phyloP scores from a whole-genome alignment of 768 basidiomycete genomes.

The Pulveroboletus sp. region DNA sequence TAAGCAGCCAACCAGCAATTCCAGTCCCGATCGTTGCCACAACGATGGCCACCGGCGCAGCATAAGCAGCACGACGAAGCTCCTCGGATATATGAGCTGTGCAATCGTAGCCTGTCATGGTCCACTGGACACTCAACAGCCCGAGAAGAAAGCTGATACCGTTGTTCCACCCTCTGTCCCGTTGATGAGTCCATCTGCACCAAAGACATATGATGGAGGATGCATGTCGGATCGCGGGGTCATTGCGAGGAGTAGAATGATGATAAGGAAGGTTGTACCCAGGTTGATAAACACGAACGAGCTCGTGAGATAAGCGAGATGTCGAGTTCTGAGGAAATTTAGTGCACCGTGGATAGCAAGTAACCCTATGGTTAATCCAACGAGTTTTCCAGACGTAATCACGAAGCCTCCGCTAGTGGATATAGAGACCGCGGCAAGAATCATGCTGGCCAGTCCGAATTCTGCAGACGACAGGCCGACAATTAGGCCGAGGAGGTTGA shows the following conservation, averaged over 20 bases:
- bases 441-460: conserved; percentile 35
- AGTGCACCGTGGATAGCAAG: conserved; percentile 39
- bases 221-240: conserved; percentile 52
- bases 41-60: conserved; percentile 42
- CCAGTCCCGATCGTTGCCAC: conserved; percentile 43
- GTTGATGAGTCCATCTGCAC: conserved; percentile 37
- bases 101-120: conserved; percentile 35
- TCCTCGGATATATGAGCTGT: conserved; percentile 37
- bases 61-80: conserved; percentile 48
- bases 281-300: conserved; percentile 45
- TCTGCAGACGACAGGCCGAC: conserved; percentile 32
- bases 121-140: conserved; percentile 45
- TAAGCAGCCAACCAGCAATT: conserved; percentile 59
- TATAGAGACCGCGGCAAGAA: conserved; percentile 26
- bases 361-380: conserved; percentile 38
- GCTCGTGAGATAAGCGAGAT: conserved; percentile 30
- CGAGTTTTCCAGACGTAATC: conserved; percentile 36
- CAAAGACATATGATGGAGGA: conserved; percentile 53
- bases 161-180: conserved; percentile 36
- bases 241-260: conserved; percentile 39
- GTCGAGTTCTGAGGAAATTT: conserved; percentile 41
- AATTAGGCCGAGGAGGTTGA: conserved; percentile 24
- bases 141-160: conserved; percentile 44
- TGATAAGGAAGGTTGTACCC: conserved; percentile 37
- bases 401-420: conserved; percentile 29